A percentile compares a stretch with the other conserved stretches of the same genome.
These are phyloP conservation scores for Cytospora chrysosperma DNA, from an alignment of 2,329 filamentous ascomycete genomes.

Conservation along the genomic window DNA sequence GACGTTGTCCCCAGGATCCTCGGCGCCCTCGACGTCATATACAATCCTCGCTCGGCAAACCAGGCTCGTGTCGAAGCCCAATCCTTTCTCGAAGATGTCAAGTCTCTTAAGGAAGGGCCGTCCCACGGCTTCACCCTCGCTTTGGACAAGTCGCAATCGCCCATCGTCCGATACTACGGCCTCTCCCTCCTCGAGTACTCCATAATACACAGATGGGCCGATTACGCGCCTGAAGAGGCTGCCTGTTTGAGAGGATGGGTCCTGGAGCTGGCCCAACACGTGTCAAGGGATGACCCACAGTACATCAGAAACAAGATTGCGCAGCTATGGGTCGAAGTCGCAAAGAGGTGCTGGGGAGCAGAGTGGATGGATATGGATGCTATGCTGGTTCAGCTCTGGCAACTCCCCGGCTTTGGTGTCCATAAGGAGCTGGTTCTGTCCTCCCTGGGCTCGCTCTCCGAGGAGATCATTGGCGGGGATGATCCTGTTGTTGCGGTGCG, in stretches of 20 bases:
- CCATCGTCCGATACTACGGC: slow-evolving; percentile 89
- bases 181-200: slow-evolving; percentile 88
- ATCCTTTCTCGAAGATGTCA: slow-evolving; percentile 80
- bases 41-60: slow-evolving; percentile 79
- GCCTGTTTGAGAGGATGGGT: slow-evolving; percentile 72
- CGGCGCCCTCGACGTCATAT: slow-evolving; percentile 82
- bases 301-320: slow-evolving; percentile 93
- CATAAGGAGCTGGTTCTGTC: slow-evolving; percentile 85
- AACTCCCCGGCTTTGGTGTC: slow-evolving; percentile 58
- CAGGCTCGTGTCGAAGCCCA: slow-evolving; percentile 79
- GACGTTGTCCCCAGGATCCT: slow-evolving; percentile 67
- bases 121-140: slow-evolving; percentile 83
- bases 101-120: slow-evolving; percentile 74
- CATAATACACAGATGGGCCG: slow-evolving; percentile 80
- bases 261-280: slow-evolving; percentile 70
- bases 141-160: slow-evolving; percentile 69
- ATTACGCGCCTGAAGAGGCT: slow-evolving; percentile 68
- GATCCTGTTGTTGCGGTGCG: slow-evolving; percentile 82
- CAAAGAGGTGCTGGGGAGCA: slow-evolving; percentile 87
- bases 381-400: slow-evolving; percentile 80
- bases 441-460: slow-evolving; percentile 86
- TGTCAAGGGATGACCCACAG: slow-evolving; percentile 69
- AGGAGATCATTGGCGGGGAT: slow-evolving; percentile 90
- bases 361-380: slow-evolving; percentile 96
- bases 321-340: slow-evolving; percentile 91